A percentile compares a stretch with the other conserved stretches of the same genome.
phyloP scores from a whole-genome alignment of 2,329 filamentous ascomycete species.

The Aspergillus aculeatus region DNA sequence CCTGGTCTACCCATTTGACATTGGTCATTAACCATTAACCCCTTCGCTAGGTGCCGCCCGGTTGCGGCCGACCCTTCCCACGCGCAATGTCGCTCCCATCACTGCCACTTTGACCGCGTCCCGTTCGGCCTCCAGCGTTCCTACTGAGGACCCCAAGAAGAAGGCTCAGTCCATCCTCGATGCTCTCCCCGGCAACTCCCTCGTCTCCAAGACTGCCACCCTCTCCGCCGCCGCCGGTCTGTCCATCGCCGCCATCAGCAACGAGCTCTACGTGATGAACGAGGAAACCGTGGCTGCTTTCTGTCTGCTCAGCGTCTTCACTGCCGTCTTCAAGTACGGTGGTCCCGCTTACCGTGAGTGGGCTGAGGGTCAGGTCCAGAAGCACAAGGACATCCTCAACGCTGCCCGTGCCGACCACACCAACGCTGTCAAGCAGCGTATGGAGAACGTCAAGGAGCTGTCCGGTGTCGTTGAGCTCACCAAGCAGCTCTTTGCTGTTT shows the following conservation, averaged over 20 bases:
- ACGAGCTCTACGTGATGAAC: slow-evolving; percentile 99
- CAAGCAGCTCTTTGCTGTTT: slow-evolving; percentile 95
- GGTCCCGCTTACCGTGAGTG: slow-evolving; percentile 90
- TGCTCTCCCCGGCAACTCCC: slow-evolving; percentile 83
- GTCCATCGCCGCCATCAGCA: slow-evolving; percentile 93
- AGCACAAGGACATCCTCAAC: slow-evolving; percentile 95
- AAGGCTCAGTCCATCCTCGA: slow-evolving; percentile 96
- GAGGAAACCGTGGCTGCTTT: slow-evolving; percentile 96
- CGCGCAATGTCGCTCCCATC: slow-evolving; percentile 73
- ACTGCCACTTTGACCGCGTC: slow-evolving; percentile 64
- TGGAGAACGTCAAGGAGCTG: slow-evolving; percentile 93
- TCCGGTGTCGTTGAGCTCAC: slow-evolving; percentile 92
- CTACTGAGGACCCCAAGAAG: slow-evolving; percentile 86
- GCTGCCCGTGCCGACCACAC: slow-evolving; percentile 92
- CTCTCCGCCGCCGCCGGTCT: slow-evolving; percentile 89
- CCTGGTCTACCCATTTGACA: slow-evolving; percentile 8
- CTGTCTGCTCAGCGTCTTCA: slow-evolving; percentile 91
- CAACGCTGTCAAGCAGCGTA: slow-evolving; percentile 89
- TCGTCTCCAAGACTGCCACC: slow-evolving; percentile 94
- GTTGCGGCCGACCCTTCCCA: slow-evolving; percentile 77
- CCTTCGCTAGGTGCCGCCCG: slow-evolving; percentile 72
- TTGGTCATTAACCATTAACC: slow-evolving; percentile 33
- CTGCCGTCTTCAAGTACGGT: slow-evolving; percentile 85
- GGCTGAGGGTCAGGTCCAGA: slow-evolving; percentile 83
- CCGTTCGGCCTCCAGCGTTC: slow-evolving; percentile 73